Conservation (phyloP, 1,284 basidiomycete genomes). For the Blastosporella zonata region DNA sequence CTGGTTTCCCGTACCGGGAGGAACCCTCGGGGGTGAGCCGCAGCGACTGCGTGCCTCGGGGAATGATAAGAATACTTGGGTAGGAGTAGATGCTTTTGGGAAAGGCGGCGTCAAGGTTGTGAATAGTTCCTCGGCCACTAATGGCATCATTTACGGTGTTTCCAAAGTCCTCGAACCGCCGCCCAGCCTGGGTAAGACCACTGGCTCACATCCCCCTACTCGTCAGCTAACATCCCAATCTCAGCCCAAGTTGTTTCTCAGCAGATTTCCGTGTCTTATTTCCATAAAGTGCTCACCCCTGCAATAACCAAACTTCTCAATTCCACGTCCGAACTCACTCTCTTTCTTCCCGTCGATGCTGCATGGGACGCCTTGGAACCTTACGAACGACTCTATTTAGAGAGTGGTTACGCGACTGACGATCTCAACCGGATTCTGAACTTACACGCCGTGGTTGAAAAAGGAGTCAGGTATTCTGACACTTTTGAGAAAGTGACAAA, state of each 20-base stretch:
- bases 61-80: constrained; percentile 48
- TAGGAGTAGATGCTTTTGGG: constrained; percentile 75
- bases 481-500: constrained; percentile 52
- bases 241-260: constrained; percentile 56
- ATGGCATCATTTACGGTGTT: constrained; percentile 80
- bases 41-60: constrained; percentile 74
- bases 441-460: constrained; percentile 65
- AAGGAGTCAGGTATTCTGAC: constrained; percentile 63
- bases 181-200: constrained; percentile 62
- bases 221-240: constrained; percentile 15
- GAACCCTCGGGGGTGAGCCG: constrained; percentile 78
- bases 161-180: constrained; percentile 78
- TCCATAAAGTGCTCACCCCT: constrained; percentile 61
- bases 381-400: constrained; percentile 80
- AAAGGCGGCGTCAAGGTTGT: constrained; percentile 61
- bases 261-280: constrained; percentile 66
- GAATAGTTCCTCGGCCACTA: constrained; percentile 59
- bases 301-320: constrained; percentile 56
- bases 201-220: constrained; percentile 5
- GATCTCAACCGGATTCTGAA: constrained; percentile 78
- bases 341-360: constrained; percentile 86
- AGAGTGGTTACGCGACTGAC: constrained; percentile 79
- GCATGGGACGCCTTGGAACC: constrained; percentile 70
- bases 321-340: constrained; percentile 70
- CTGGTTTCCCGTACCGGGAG: constrained; percentile 81